Evolutionary conservation across 768 basidiomycete genomes (phyloP).

Genomic region (Leccinum imitatum): DNA sequence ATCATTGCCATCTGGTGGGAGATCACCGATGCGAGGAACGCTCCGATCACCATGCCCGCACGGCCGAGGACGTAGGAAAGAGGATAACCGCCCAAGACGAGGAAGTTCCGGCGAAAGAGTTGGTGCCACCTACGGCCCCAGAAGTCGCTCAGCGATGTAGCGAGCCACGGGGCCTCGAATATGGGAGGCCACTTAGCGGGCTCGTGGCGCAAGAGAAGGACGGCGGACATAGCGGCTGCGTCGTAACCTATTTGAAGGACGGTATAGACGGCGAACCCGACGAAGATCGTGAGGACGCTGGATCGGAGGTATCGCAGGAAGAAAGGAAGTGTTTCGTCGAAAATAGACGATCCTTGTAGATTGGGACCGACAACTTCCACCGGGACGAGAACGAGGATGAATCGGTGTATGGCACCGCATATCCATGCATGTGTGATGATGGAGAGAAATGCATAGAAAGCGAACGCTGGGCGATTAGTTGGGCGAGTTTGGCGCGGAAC

Average conservation of each 20-base stretch:
- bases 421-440: constrained; percentile 37
- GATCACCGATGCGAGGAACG: constrained; percentile 55
- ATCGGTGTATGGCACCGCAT: constrained; percentile 46
- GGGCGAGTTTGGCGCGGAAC: constrained; percentile 41
- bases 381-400: constrained; percentile 46
- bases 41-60: constrained; percentile 48
- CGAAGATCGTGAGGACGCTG: constrained; percentile 40
- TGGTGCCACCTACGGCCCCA: constrained; percentile 43
- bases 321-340: constrained; percentile 33
- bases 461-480: constrained; percentile 38
- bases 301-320: constrained; percentile 36
- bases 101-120: constrained; percentile 28
- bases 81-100: constrained; percentile 34
- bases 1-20: constrained; percentile 54
- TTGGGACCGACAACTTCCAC: constrained; percentile 26
- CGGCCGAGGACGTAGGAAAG: constrained; percentile 44
- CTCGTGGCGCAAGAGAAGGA: constrained; percentile 31
- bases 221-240: constrained; percentile 20
- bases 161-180: constrained; percentile 34
- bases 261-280: constrained; percentile 45
- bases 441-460: constrained; percentile 34
- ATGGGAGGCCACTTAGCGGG: constrained; percentile 35
- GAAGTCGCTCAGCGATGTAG: constrained; percentile 38
- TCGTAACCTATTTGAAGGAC: constrained; percentile 40
- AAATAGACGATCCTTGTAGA: constrained; percentile 30